Conservation (phyloP, 2,329 filamentous ascomycete species). For the Penicillium crustosum region DNA sequence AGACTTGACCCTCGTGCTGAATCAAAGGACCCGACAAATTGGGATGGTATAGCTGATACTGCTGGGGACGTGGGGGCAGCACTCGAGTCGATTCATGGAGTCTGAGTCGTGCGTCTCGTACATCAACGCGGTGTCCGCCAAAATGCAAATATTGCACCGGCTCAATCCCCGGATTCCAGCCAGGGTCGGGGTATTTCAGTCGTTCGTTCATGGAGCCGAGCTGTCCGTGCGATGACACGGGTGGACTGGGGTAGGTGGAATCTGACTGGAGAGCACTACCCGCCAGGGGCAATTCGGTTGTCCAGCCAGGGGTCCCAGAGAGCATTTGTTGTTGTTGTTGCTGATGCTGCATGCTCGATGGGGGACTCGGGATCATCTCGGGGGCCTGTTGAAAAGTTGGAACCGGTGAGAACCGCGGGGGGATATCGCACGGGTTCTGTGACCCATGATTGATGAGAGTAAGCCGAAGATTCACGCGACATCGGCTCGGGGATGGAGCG, state of each 20-base stretch:
- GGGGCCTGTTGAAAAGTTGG: conserved; percentile 19
- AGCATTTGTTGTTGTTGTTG: conserved; percentile 25
- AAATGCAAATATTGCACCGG: conserved; percentile 23
- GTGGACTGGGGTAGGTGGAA: conserved; percentile 15
- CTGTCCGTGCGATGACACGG: conserved; percentile 9
- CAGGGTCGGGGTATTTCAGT: conserved; percentile 11
- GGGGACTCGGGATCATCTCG: conserved; percentile 5
- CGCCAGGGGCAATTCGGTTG: conserved; percentile 10
- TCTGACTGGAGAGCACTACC: conserved; percentile 23
- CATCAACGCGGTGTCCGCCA: conserved; percentile 33
- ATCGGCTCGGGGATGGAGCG: conserved; percentile 30
- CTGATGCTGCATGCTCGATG: conserved; percentile 16
- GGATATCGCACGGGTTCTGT: conserved; percentile 38
- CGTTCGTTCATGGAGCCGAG: conserved; percentile 26
- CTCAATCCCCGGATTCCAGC: conserved; percentile 19
- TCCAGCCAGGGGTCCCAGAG: conserved; percentile 25
- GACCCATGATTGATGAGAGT: conserved; percentile 39
- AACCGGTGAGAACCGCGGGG: conserved; percentile 26
- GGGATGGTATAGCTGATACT: conserved; percentile 30
- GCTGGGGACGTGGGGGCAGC: conserved; percentile 18
- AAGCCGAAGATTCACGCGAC: conserved; percentile 35
- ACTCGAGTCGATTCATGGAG: conserved; percentile 21
- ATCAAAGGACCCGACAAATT: conserved; percentile 33
- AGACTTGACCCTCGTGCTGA: conserved; percentile 21
- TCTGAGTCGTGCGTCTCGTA: conserved; percentile 30